These are phyloP conservation scores for Ettlia oleoabundans DNA, from an alignment of 139 green algal species.

Conservation along the genomic window DNA sequence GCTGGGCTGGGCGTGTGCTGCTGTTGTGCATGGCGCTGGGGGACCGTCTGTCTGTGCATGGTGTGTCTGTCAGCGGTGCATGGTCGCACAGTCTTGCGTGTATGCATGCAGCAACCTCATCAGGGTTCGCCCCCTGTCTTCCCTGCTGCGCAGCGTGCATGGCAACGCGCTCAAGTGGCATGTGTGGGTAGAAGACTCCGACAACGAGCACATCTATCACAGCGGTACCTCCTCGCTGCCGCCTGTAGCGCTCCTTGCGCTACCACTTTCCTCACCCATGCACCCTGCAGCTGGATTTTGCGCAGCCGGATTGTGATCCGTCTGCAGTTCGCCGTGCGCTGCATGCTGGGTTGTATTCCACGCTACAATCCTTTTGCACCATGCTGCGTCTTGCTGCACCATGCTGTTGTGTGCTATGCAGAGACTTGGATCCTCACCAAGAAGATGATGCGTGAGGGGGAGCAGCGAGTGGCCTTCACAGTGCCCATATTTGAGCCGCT, in stretches of 20 bases:
- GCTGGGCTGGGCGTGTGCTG: neutral
- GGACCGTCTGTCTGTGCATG: neutral
- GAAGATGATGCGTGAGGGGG: conserved; percentile 77
- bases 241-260: too few relatives aligned
- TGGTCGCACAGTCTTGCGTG: neutral
- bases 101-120: too few relatives aligned
- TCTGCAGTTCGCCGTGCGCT: too few relatives aligned
- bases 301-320: too few relatives aligned
- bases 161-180: conserved; percentile 76
- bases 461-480: conserved; percentile 88
- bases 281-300: too few relatives aligned
- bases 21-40: neutral
- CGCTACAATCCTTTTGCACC: too few relatives aligned
- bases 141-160: conserved; percentile 59
- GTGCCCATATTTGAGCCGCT: conserved; percentile 97
- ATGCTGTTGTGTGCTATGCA: neutral
- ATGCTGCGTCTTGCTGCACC: too few relatives aligned
- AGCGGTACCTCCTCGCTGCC: too few relatives aligned
- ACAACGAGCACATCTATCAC: conserved; percentile 96
- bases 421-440: conserved; percentile 92
- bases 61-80: neutral
- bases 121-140: too few relatives aligned
- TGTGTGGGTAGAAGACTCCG: conserved; percentile 93
- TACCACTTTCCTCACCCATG: too few relatives aligned
- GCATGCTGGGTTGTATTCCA: too few relatives aligned